These are phyloP conservation scores for Trametes maxima DNA, from an alignment of 768 basidiomycete species.

Conservation along the genomic window DNA sequence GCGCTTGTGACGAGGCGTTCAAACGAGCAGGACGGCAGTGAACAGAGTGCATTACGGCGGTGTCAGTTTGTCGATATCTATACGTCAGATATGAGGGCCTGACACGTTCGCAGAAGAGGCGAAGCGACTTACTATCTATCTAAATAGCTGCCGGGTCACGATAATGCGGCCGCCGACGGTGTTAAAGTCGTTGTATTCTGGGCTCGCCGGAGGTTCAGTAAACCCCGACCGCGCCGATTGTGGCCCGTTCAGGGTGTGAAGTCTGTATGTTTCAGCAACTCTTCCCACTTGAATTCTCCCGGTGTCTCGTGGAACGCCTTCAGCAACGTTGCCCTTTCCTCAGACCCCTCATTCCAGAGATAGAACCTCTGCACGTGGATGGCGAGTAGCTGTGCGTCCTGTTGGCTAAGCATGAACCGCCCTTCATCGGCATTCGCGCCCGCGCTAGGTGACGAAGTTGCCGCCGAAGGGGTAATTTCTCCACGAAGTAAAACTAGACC, in stretches of 20 bases:
- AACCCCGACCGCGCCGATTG: background rate
- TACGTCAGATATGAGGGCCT: background rate
- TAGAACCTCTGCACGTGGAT: conserved; percentile 88
- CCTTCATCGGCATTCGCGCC: conserved; percentile 40
- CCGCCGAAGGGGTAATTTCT: conserved; percentile 78
- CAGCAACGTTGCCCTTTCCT: conserved; percentile 54
- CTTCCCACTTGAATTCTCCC: conserved; percentile 79
- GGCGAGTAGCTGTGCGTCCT: conserved; percentile 83
- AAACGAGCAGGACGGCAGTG: background rate
- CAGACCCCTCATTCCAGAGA: conserved; percentile 50
- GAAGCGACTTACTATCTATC: conserved; percentile 2
- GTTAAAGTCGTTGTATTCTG: background rate
- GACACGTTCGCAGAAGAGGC: background rate
- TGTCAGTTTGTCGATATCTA: background rate
- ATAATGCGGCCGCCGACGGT: background rate
- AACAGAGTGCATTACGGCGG: background rate
- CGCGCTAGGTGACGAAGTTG: conserved; percentile 44
- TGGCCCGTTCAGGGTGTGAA: conserved; percentile 17
- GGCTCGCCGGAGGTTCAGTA: background rate
- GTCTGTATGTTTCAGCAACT: conserved; percentile 58
- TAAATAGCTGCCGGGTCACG: background rate
- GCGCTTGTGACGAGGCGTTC: background rate
- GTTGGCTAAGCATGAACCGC: conserved; percentile 67
- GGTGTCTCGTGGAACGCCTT: conserved; percentile 78
- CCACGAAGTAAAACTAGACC: conserved; percentile 86